phyloP scores from a whole-genome alignment of 176 grass and related monocot genomes.

The bread wheat (Triticum aestivum) region IWGSC_CS_RefSeq_v2.1 NC_057800.1:693514593-693515092 shows the following conservation, averaged over 20 bases:
- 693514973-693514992: neutral
- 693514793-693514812: neutral
- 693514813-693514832: neutral
- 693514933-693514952: neutral
- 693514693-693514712: neutral
- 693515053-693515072: neutral
- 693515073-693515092: neutral
- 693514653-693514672: neutral
- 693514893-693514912: neutral
- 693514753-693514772: neutral
- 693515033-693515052: neutral
- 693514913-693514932: neutral
- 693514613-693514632: neutral
- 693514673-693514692: neutral
- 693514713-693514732: neutral
- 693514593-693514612: neutral
- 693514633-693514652: neutral
- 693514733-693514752: neutral
- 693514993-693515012: neutral
- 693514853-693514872: neutral
- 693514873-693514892: neutral
- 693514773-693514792: constrained; percentile 6
- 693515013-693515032: neutral
- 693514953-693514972: neutral
- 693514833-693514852: neutral